Evolutionary conservation across 192 early-diverging fungal genomes (phyloP).

Genomic region (Glomus cerebriforme): DNA sequence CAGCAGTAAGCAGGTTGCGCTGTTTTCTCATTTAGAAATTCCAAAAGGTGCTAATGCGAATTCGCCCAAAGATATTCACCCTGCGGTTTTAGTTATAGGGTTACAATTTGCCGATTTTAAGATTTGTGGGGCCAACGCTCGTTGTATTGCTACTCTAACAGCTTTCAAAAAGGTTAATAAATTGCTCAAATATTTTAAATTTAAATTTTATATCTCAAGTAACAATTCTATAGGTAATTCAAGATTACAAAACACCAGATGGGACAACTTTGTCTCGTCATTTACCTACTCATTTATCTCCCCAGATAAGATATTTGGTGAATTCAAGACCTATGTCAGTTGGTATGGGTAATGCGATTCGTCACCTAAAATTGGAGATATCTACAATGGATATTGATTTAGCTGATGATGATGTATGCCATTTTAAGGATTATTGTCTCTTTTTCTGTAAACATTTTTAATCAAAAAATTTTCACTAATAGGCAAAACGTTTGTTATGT

Average conservation of each 20-base stretch:
- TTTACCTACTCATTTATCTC: conserved; percentile 78
- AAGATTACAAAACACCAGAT: conserved; percentile 87
- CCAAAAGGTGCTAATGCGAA: conserved; percentile 55
- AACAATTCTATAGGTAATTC: conserved; percentile 66
- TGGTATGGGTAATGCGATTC: conserved; percentile 92
- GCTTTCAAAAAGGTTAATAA: conserved; percentile 74
- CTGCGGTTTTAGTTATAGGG: conserved; percentile 82
- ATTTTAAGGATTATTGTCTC: not conserved
- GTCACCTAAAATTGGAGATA: conserved; percentile 88
- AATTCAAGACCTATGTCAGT: conserved; percentile 85
- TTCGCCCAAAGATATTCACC: conserved; percentile 72
- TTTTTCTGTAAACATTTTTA: not conserved
- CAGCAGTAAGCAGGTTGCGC: conserved; percentile 54
- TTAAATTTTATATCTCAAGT: not conserved
- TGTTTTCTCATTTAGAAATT: conserved; percentile 77
- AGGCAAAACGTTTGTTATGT: conserved; percentile 71
- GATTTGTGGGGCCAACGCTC: conserved; percentile 89
- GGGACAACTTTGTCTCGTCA: conserved; percentile 77
- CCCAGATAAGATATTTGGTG: conserved; percentile 89
- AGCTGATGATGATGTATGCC: conserved; percentile 80
- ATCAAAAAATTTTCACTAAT: not conserved
- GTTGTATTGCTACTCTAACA: conserved; percentile 84
- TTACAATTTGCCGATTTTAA: conserved; percentile 84
- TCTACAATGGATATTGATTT: conserved; percentile 72
- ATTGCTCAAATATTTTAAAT: not conserved